Evolutionary conservation across 345 rosid species (phyloP), one percentile per base, ranked within the genome.

Genomic region (Aegle marmelos): DNA sequence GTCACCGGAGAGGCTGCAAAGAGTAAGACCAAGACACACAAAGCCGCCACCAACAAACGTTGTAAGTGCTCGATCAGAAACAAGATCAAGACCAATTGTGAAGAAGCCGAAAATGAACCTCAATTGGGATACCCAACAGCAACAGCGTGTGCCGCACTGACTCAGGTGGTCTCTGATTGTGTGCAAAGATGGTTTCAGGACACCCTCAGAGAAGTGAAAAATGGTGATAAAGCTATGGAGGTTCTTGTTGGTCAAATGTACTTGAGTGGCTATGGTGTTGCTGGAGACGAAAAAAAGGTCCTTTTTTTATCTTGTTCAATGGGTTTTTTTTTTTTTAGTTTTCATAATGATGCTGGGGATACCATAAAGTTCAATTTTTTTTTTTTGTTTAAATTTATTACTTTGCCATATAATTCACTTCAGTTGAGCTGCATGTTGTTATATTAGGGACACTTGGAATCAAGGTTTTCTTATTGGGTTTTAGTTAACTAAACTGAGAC

Each of bases 211-310:
- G 97, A 89, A 62, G 98, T 98, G 25, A 87, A 87, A 74, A 86
- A 91, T 10, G 98, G 98, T 0, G 95, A 94, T 71, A 81, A 76
- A 68, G 60, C 87, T 60, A 94, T 93, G 97, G 95, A 91, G 82
- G 87, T 93, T 19, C 84, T 94, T 73, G 97, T 94, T 14, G 98
- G 92, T 2, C 97, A 93, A 85, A 93, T 94, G 98, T 91, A 93
- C 82, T 83, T 83, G 54, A 85, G 79, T 66, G 98, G 97, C 68
- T 90, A 88, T 81, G 97, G 98, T 5, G 89, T 93, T 79, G 78
- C 95, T 2, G 85, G 85, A 88, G 93, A 94, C 69, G 81, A 87
- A 56, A 86, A 81, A 73, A 91, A 94, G 98, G 98, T 91, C 45
- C 53, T 1, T 21, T 21, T 22, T 56, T 70, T 41, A 8, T 13